Conservation (phyloP, 352 stramenopile genomes). For the Globisporangium echinulatum region DNA sequence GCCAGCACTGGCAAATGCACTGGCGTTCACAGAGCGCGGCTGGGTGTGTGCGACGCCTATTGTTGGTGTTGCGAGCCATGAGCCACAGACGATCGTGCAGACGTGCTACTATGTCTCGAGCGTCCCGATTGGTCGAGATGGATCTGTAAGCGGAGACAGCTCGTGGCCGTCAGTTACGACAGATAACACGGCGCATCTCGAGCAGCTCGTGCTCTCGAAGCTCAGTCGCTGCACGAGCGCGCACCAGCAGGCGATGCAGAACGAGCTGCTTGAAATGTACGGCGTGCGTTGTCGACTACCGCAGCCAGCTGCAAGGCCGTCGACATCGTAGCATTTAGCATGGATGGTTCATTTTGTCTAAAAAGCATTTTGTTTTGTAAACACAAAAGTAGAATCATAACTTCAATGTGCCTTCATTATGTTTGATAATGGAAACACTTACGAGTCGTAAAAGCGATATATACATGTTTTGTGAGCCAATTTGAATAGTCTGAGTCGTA, state of each 20-base stretch:
- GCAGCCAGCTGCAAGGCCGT: too few species aligned
- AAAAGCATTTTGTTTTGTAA: too few species aligned
- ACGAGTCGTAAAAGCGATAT: too few species aligned
- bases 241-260: constrained; percentile 9
- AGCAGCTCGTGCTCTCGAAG: constrained; percentile 1
- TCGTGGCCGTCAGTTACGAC: too few species aligned
- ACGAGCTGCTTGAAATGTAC: constrained; percentile 3
- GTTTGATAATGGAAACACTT: too few species aligned
- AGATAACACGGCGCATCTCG: neutral
- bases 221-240: constrained; percentile 1
- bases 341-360: too few species aligned
- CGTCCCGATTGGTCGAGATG: neutral
- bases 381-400: too few species aligned
- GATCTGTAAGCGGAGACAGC: too few species aligned
- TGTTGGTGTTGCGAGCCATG: neutral
- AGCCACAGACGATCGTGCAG: constrained; percentile 1
- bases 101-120: constrained; percentile 9
- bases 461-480: too few species aligned
- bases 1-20: neutral
- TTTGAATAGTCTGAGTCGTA: too few species aligned
- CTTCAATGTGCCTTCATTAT: too few species aligned
- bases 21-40: constrained; percentile 4
- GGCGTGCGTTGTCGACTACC: neutral
- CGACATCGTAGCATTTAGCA: too few species aligned
- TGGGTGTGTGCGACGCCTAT: neutral